Evolutionary conservation across 108 stramenopile genomes (phyloP).

Genomic region (Pelagomonas calceolata): DNA sequence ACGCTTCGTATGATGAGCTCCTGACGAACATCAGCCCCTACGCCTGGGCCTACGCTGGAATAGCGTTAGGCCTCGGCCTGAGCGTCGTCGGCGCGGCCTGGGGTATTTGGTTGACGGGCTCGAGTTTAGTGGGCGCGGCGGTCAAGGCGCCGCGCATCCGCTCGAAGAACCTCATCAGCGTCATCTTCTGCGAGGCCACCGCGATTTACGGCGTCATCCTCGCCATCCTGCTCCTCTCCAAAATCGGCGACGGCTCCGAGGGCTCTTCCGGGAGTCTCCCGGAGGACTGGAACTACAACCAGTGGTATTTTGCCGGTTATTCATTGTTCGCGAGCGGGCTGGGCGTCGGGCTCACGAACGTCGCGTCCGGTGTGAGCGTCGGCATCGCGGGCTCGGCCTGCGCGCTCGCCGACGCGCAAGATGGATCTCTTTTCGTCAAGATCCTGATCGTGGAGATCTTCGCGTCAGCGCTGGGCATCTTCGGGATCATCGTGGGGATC

Average conservation of each 20-base stretch:
- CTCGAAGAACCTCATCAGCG: constrained; percentile 94
- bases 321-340: constrained; percentile 91
- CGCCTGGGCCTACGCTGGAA: constrained; percentile 71
- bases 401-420: constrained; percentile 96
- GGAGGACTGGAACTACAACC: constrained; percentile 63
- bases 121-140: constrained; percentile 88
- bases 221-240: constrained; percentile 93
- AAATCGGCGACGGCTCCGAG: constrained; percentile 51
- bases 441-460: constrained; percentile 99
- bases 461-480: constrained; percentile 96
- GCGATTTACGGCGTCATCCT: constrained; percentile 99
- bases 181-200: constrained; percentile 99
- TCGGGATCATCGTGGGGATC: constrained; percentile 99
- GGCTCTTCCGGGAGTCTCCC: constrained; percentile 35
- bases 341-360: constrained; percentile 93
- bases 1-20: neutral
- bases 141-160: constrained; percentile 96
- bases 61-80: constrained; percentile 88
- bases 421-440: constrained; percentile 93
- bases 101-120: constrained; percentile 90
- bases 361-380: constrained; percentile 87
- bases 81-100: constrained; percentile 87
- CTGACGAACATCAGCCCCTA: neutral
- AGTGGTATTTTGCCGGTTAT: constrained; percentile 91
- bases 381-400: constrained; percentile 92